Evolutionary conservation across 225 moss, liverwort and hornwort genomes (phyloP).

Genomic region (Marchantia paleacea): DNA sequence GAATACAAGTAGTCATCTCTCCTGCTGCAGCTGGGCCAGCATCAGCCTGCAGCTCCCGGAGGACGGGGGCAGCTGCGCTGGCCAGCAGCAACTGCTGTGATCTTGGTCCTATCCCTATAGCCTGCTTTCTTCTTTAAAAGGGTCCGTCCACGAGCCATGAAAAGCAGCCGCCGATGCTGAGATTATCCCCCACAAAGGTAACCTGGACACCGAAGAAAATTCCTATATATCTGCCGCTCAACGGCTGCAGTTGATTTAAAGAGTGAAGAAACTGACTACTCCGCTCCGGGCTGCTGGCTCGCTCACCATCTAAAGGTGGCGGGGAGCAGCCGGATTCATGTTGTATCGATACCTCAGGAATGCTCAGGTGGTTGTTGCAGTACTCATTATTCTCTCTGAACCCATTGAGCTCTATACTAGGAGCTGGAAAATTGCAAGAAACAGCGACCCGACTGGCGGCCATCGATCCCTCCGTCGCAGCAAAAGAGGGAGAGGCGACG

Average conservation of each 20-base stretch:
- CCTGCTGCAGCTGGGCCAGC: slow-evolving; percentile 5
- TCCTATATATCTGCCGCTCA: slow-evolving; percentile 12
- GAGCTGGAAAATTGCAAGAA: slow-evolving; percentile 11
- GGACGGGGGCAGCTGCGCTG: background rate
- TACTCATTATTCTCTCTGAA: slow-evolving; percentile 1
- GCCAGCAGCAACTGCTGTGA: background rate
- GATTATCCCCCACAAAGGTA: slow-evolving; percentile 2
- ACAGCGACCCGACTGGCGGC: background rate
- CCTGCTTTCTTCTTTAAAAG: slow-evolving; percentile 15
- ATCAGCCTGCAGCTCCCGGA: background rate
- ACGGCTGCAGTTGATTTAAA: background rate
- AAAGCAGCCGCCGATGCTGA: slow-evolving; percentile 25
- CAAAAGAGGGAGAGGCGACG: background rate
- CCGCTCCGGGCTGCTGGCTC: slow-evolving; percentile 1
- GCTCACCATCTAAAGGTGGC: background rate
- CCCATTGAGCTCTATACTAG: slow-evolving; percentile 11
- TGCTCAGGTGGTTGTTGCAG: slow-evolving; percentile 15
- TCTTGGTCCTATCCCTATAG: slow-evolving; percentile 16
- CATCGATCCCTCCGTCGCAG: too few relatives aligned
- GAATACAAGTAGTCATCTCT: slow-evolving; percentile 15
- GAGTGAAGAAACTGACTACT: slow-evolving; percentile 14
- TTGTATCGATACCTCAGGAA: slow-evolving; percentile 13
- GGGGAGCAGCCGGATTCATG: slow-evolving; percentile 12
- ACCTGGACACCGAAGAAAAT: slow-evolving; percentile 20
- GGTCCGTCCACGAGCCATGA: slow-evolving; percentile 25